Percentiles rank a stretch among this genome's conserved stretches.
Conservation (phyloP, 2,329 filamentous ascomycete genomes). For the Venturia asperata region DNA sequence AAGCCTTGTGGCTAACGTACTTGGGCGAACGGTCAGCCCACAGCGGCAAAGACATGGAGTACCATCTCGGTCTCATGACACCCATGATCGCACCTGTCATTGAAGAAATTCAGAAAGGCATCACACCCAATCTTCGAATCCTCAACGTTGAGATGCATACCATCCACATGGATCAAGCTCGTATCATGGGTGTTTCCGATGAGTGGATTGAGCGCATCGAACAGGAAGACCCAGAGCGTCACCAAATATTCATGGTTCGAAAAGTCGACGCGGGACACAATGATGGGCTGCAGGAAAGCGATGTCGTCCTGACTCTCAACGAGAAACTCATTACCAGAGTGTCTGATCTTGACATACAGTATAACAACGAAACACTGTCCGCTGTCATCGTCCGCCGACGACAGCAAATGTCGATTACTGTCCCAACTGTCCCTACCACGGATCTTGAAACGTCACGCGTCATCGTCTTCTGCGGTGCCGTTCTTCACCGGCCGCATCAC, state of each 20-base stretch:
- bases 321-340: constrained; percentile 88
- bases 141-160: constrained; percentile 90
- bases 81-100: constrained; percentile 86
- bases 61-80: constrained; percentile 86
- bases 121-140: constrained; percentile 76
- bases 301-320: constrained; percentile 87
- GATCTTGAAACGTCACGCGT: constrained; percentile 89
- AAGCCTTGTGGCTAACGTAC: constrained; percentile 95
- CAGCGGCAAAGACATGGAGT: constrained; percentile 85
- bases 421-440: constrained; percentile 80
- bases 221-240: constrained; percentile 78
- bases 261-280: constrained; percentile 66
- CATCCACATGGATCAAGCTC: constrained; percentile 92
- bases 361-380: constrained; percentile 74
- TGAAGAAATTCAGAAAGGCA: constrained; percentile 71
- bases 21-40: constrained; percentile 78
- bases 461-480: constrained; percentile 89
- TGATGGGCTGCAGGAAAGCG: constrained; percentile 74
- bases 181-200: constrained; percentile 93
- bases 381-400: constrained; percentile 82
- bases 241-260: constrained; percentile 97
- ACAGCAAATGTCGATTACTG: constrained; percentile 65
- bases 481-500: constrained; percentile 88
- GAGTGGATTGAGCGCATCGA: constrained; percentile 92
- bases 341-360: constrained; percentile 93